Percentiles rank a stretch among this genome's conserved stretches.
phyloP scores from a whole-genome alignment of 352 stramenopile genomes.

The Globisporangium splendens region DNA sequence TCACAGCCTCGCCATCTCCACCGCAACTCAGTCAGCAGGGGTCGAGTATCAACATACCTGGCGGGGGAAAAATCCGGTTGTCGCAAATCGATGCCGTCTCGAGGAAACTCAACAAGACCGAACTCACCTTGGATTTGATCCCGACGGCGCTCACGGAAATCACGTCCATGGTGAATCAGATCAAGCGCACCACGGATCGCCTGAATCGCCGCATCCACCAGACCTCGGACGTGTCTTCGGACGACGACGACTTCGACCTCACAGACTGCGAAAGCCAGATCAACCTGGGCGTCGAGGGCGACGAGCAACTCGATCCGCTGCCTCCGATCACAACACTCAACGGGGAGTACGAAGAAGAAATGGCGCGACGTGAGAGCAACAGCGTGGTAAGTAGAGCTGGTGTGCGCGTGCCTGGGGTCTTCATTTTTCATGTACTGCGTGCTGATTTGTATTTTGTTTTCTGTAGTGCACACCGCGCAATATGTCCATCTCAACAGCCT shows the following conservation, averaged over 20 bases:
- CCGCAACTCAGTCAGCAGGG: conserved; percentile 3
- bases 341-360: conserved; percentile 63
- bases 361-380: conserved; percentile 54
- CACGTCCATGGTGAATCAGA: conserved; percentile 65
- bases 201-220: conserved; percentile 46
- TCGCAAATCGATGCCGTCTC: conserved; percentile 46
- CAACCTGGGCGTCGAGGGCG: conserved; percentile 20
- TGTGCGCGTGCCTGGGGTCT: no score
- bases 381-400: conserved; percentile 18
- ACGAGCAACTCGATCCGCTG: conserved; percentile 7
- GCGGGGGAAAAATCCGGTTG: conserved; percentile 12
- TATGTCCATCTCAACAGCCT: not conserved
- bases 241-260: conserved; percentile 49
- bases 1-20: not conserved
- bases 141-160: conserved; percentile 60
- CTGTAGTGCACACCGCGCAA: conserved; percentile 10
- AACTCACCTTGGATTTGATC: conserved; percentile 50
- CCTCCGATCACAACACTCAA: conserved; percentile 33
- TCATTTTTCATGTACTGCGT: no score
- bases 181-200: conserved; percentile 59
- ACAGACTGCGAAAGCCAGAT: conserved; percentile 39
- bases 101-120: conserved; percentile 46
- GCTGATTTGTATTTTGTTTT: not conserved
- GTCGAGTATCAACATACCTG: conserved; percentile 6
- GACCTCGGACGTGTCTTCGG: conserved; percentile 23